A percentile compares a stretch with the other conserved stretches of the same genome.
Evolutionary conservation across 2,329 filamentous ascomycete genomes (phyloP).

Genomic region (Diplodia scrobiculata): DNA sequence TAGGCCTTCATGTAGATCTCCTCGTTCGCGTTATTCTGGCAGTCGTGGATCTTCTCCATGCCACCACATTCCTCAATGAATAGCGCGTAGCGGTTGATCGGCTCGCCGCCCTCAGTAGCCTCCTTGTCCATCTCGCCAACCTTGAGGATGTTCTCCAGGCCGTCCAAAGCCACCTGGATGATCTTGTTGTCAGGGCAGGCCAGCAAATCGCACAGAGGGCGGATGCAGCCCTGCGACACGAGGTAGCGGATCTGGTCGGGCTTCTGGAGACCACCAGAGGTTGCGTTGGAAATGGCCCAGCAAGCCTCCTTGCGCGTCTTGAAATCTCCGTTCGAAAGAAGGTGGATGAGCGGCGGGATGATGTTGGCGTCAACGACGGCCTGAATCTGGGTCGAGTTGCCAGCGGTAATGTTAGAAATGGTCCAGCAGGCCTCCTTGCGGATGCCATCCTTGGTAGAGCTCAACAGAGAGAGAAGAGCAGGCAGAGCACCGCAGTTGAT

Average conservation of each 20-base stretch:
- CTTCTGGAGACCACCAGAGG: conserved; percentile 95
- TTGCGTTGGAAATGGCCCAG: conserved; percentile 99
- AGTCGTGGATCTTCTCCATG: conserved; percentile 99
- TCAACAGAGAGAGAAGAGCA: conserved; percentile 87
- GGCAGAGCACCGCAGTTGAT: conserved; percentile 96
- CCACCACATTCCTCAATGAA: conserved; percentile 98
- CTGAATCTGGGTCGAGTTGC: conserved; percentile 97
- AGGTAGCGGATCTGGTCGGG: conserved; percentile 97
- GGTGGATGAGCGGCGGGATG: conserved; percentile 91
- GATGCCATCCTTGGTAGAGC: conserved; percentile 97
- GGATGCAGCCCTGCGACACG: conserved; percentile 91
- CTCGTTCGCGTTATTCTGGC: conserved; percentile 99
- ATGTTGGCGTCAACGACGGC: conserved; percentile 95
- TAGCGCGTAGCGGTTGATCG: conserved; percentile 92
- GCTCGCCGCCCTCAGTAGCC: conserved; percentile 70
- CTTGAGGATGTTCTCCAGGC: conserved; percentile 98
- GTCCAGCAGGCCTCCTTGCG: conserved; percentile 99
- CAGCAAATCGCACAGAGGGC: conserved; percentile 91
- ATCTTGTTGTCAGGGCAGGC: conserved; percentile 99
- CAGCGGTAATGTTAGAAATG: conserved; percentile 97
- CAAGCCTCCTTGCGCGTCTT: conserved; percentile 99
- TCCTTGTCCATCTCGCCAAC: conserved; percentile 99
- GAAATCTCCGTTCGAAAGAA: conserved; percentile 93
- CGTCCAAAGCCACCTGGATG: conserved; percentile 96
- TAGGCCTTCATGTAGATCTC: conserved; percentile 99